Conservation (phyloP, 116 monocot genomes). For the Posidonia oceanica region DNA sequence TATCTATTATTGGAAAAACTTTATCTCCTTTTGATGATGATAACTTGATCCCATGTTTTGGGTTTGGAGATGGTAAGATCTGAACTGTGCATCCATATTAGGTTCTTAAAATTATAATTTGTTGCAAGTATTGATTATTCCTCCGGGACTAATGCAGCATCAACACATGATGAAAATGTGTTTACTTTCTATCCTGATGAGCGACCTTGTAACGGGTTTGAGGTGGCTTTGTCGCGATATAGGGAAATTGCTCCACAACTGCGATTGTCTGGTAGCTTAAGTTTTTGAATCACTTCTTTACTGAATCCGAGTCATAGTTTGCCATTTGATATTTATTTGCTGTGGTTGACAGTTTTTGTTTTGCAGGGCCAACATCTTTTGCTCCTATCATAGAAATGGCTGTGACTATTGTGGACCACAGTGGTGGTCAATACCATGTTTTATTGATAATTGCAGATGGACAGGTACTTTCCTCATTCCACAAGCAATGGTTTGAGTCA, state of each 20-base stretch:
- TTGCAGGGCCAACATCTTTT: slow-evolving; percentile 79
- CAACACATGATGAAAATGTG: slow-evolving; percentile 80
- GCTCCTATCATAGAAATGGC: slow-evolving; percentile 89
- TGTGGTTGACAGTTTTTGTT: not conserved
- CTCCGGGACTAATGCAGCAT: slow-evolving; percentile 21
- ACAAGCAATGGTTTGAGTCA: no score
- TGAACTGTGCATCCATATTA: not conserved
- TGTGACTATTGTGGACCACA: slow-evolving; percentile 66
- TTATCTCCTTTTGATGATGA: slow-evolving; percentile 52
- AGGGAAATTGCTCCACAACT: slow-evolving; percentile 64
- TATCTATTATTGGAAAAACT: slow-evolving; percentile 57
- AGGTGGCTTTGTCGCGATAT: slow-evolving; percentile 51
- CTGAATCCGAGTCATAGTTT: not conserved
- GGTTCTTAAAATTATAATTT: not conserved
- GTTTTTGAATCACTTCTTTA: not conserved
- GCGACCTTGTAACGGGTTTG: slow-evolving; percentile 61
- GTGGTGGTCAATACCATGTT: slow-evolving; percentile 87
- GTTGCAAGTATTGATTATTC: not conserved
- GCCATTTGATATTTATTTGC: not conserved
- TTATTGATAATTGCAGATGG: slow-evolving; percentile 92
- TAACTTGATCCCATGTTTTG: slow-evolving; percentile 44
- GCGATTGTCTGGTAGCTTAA: slow-evolving; percentile 24
- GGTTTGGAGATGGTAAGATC: slow-evolving; percentile 41
- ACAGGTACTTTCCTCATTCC: slow-evolving; percentile 31
- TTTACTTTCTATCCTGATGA: slow-evolving; percentile 70